phyloP scores from a whole-genome alignment of 2,329 filamentous ascomycete species.

The Colletotrichum navitas region DNA sequence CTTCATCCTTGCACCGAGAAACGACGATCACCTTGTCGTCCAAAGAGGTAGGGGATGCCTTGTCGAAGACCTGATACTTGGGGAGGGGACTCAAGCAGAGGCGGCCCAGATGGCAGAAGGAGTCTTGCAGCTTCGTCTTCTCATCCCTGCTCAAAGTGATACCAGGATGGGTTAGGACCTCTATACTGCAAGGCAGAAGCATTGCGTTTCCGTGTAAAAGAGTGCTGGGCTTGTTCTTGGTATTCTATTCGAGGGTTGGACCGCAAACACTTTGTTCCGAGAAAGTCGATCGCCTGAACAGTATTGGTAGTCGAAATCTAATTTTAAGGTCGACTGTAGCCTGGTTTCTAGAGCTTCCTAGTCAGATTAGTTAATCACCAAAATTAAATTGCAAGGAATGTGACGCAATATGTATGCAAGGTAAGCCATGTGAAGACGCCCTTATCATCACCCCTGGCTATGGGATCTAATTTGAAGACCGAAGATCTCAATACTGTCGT shows the following conservation, averaged over 20 bases:
- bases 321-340: background rate
- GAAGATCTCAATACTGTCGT: no score
- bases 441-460: background rate
- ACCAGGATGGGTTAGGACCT: background rate
- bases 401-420: background rate
- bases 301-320: background rate
- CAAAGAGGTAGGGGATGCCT: background rate
- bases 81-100: background rate
- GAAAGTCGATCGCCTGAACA: background rate
- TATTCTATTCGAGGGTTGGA: background rate
- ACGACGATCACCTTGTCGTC: background rate
- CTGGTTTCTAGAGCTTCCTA: background rate
- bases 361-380: no score
- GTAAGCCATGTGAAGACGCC: background rate
- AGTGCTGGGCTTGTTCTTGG: no score
- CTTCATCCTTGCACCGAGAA: background rate
- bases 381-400: background rate
- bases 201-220: background rate
- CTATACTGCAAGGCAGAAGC: background rate
- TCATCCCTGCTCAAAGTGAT: background rate
- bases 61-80: background rate
- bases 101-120: background rate
- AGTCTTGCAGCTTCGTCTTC: background rate
- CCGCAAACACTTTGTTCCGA: background rate
- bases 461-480: background rate